A percentile compares a stretch with the other conserved stretches of the same genome.
These are phyloP conservation scores for Coelastrella sp. DNA, from an alignment of 139 green algal species.

Conservation along the genomic window DNA sequence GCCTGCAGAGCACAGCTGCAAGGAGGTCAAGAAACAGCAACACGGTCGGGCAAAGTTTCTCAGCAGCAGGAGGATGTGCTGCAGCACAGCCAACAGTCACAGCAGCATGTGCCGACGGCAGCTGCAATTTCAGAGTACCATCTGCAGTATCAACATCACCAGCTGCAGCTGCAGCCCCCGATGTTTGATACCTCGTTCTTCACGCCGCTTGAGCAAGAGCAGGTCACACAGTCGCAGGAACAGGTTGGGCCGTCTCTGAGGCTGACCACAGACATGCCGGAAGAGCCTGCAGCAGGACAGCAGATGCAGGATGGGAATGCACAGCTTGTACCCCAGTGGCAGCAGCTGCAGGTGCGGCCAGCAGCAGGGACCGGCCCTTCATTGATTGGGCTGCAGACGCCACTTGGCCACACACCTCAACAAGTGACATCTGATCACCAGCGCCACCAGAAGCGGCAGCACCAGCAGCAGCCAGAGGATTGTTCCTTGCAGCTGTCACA, in stretches of 20 bases:
- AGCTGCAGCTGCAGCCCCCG: not conserved
- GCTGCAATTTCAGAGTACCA: not conserved
- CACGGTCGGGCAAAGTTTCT: no score
- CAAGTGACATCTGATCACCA: no score
- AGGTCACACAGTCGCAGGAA: not conserved
- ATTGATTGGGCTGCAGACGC: no score
- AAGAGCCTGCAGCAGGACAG: not conserved
- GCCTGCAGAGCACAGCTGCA: not conserved
- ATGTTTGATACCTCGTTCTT: not conserved
- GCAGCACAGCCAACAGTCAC: not conserved
- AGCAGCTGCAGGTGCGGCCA: no score
- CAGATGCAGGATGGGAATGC: not conserved
- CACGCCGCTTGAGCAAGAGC: not conserved
- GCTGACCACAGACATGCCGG: not conserved
- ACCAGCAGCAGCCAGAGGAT: no score
- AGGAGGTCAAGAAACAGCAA: no score
- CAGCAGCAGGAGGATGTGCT: no score
- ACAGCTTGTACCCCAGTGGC: no score
- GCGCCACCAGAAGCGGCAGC: no score
- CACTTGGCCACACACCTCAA: no score
- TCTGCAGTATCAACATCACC: not conserved
- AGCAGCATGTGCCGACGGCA: not conserved
- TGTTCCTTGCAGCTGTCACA: no score
- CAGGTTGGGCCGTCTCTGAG: not conserved
- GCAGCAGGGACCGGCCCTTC: no score